These are phyloP conservation scores for Cinnamomum chago DNA, from an alignment of 164 flowering plant genomes.

Conservation along the genomic window DNA sequence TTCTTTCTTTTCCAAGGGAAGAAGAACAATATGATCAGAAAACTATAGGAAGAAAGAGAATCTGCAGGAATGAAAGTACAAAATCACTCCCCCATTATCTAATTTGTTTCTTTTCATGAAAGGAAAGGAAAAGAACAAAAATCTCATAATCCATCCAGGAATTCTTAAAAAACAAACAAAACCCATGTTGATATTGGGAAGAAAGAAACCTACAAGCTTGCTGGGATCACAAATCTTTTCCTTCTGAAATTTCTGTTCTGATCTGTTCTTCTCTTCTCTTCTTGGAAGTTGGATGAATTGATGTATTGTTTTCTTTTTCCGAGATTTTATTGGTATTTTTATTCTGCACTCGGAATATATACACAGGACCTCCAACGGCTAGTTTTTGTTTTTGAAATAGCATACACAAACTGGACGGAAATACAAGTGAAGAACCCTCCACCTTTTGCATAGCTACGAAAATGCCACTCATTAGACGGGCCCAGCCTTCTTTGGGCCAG, in stretches of 20 bases:
- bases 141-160: background rate
- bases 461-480: too few relatives aligned
- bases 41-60: background rate
- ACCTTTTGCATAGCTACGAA: too few relatives aligned
- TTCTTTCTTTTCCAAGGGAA: background rate
- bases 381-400: too few relatives aligned
- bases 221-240: background rate
- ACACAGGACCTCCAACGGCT: too few relatives aligned
- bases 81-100: background rate
- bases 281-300: background rate
- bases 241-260: conserved; percentile 1
- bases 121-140: background rate
- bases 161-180: background rate
- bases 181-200: background rate
- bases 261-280: background rate
- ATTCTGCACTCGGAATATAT: too few relatives aligned
- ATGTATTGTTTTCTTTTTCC: too few relatives aligned
- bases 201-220: background rate
- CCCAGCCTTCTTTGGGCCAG: too few relatives aligned
- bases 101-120: too few relatives aligned
- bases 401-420: too few relatives aligned
- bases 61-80: background rate
- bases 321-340: too few relatives aligned
- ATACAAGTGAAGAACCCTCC: too few relatives aligned
- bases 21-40: background rate